A percentile compares a stretch with the other conserved stretches of the same genome.
Conservation (phyloP, 768 basidiomycete genomes). For the Pleurotus djamor region DNA sequence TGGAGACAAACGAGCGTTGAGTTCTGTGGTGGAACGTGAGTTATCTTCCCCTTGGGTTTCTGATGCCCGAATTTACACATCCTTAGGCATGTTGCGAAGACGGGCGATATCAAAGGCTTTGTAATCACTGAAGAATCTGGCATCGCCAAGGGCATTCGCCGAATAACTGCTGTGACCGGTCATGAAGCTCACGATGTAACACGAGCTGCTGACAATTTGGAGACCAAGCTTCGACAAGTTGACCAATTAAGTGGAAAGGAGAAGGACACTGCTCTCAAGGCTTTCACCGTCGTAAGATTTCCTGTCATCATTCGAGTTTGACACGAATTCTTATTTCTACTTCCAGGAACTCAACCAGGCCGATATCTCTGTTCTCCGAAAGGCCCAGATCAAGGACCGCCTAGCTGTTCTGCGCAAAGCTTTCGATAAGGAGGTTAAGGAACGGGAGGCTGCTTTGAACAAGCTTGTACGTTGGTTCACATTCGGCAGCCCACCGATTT, state of each 20-base stretch:
- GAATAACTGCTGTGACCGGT: conserved; percentile 93
- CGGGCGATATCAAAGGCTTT: conserved; percentile 96
- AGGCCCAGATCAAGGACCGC: conserved; percentile 76
- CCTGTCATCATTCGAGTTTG: background rate
- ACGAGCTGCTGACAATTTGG: conserved; percentile 61
- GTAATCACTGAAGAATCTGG: conserved; percentile 94
- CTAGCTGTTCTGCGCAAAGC: conserved; percentile 72
- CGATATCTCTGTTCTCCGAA: conserved; percentile 84
- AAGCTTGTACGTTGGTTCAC: conserved; percentile 58
- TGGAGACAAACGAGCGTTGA: conserved; percentile 93
- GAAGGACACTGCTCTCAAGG: conserved; percentile 87
- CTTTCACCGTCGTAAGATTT: conserved; percentile 64
- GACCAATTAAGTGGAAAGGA: conserved; percentile 66
- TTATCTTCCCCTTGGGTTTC: conserved; percentile 14
- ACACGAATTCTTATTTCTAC: background rate
- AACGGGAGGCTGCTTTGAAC: conserved; percentile 69
- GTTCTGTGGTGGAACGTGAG: conserved; percentile 98
- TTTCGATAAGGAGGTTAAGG: conserved; percentile 84
- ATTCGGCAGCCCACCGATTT: background rate
- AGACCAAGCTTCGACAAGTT: conserved; percentile 58
- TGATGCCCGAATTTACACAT: background rate
- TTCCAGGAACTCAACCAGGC: conserved; percentile 82
- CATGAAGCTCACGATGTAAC: conserved; percentile 86
- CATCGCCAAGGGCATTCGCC: conserved; percentile 96
- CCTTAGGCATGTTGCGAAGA: conserved; percentile 87